A percentile compares a stretch with the other conserved stretches of the same genome.
These are phyloP conservation scores for Syzygium jambos DNA, from an alignment of 345 rosid species.

Conservation along the genomic window DNA sequence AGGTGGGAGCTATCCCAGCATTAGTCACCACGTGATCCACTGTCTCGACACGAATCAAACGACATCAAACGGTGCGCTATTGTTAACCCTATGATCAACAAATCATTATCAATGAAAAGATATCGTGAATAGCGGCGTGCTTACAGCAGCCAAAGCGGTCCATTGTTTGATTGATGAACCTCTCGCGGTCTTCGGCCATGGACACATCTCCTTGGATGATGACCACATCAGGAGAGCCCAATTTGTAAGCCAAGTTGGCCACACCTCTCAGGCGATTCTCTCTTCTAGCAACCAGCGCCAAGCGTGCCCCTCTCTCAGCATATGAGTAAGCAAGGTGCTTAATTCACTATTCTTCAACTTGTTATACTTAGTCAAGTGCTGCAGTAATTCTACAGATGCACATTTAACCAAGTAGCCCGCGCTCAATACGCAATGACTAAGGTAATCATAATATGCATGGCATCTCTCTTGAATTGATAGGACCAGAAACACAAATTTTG, in stretches of 20 bases:
- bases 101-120: background rate
- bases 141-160: conserved; percentile 18
- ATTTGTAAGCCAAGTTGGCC: conserved; percentile 8
- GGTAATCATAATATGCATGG: background rate
- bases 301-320: conserved; percentile 19
- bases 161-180: conserved; percentile 6
- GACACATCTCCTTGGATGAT: conserved; percentile 15
- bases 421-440: background rate
- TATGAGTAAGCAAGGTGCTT: conserved; percentile 32
- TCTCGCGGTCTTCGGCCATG: conserved; percentile 11
- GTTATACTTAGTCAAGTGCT: background rate
- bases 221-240: conserved; percentile 21
- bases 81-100: too few species aligned
- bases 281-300: conserved; percentile 27
- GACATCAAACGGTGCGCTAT: background rate
- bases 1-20: conserved; percentile 7
- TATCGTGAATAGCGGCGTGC: background rate
- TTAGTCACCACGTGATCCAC: conserved; percentile 18
- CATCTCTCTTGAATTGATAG: background rate
- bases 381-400: background rate
- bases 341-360: background rate
- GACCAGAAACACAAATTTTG: too few species aligned
- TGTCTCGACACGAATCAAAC: background rate
- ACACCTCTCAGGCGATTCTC: conserved; percentile 7
- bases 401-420: background rate